Evolutionary conservation across 1,284 basidiomycete genomes (phyloP).

Genomic region (Fomitopsis schrenkii): DNA sequence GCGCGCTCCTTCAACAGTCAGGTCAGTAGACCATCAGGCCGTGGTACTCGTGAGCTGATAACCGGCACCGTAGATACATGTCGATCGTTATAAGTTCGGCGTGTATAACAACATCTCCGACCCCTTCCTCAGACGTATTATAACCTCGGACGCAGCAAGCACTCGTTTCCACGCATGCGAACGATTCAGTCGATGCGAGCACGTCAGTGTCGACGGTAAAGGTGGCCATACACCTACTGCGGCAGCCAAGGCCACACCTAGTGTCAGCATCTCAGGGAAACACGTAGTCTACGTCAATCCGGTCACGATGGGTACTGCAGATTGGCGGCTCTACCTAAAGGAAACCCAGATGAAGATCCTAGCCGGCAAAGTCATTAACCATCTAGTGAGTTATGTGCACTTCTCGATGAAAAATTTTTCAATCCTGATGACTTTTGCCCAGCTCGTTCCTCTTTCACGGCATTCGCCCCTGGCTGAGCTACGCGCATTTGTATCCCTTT

Average conservation of each 20-base stretch:
- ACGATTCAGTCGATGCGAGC: constrained; percentile 68
- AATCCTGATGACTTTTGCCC: neutral
- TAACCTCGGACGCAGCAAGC: constrained; percentile 53
- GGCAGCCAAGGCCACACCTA: neutral
- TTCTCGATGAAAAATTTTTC: too few relatives aligned
- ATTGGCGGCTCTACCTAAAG: constrained; percentile 60
- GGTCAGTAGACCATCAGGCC: constrained; percentile 33
- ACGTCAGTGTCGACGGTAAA: constrained; percentile 44
- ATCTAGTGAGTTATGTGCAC: constrained; percentile 44
- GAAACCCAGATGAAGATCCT: constrained; percentile 41
- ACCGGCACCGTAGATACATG: constrained; percentile 60
- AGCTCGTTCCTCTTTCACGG: constrained; percentile 81
- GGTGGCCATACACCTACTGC: constrained; percentile 21
- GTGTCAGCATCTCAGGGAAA: constrained; percentile 30
- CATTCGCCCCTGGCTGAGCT: constrained; percentile 88
- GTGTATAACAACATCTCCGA: constrained; percentile 59
- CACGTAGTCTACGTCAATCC: constrained; percentile 78
- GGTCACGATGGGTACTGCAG: constrained; percentile 53
- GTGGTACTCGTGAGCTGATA: neutral
- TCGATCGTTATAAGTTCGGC: constrained; percentile 81
- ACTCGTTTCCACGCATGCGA: constrained; percentile 94
- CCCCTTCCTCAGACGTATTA: constrained; percentile 59
- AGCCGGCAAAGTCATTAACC: constrained; percentile 44
- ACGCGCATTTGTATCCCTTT: constrained; percentile 71
- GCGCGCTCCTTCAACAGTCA: constrained; percentile 57